Evolutionary conservation across 768 basidiomycete genomes (phyloP).

Genomic region (Hemileccinum rubropunctum): DNA sequence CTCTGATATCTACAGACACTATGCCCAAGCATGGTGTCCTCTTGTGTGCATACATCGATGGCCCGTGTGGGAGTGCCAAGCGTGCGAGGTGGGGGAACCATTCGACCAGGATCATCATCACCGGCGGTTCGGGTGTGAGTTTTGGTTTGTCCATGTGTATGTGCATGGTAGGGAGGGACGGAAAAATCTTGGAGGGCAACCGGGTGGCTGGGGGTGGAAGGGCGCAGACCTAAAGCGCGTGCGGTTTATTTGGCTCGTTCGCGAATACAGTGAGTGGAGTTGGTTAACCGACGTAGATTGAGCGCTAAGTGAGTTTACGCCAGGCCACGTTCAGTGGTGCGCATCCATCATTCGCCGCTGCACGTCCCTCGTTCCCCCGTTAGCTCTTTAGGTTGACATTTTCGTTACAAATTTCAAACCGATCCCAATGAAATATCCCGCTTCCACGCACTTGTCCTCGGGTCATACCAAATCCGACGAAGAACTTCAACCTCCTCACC

Average conservation of each 20-base stretch:
- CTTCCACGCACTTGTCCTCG: conserved; percentile 3
- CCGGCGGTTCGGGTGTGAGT: conserved; percentile 74
- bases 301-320: not conserved
- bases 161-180: conserved; percentile 55
- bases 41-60: conserved; percentile 58
- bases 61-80: conserved; percentile 65
- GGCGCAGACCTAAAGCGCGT: conserved; percentile 49
- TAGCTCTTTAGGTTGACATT: conserved; percentile 61
- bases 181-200: conserved; percentile 44
- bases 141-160: conserved; percentile 63
- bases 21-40: conserved; percentile 48
- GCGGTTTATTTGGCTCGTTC: conserved; percentile 73
- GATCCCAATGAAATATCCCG: conserved; percentile 10
- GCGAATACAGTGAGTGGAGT: conserved; percentile 62
- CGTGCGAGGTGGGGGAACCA: conserved; percentile 58
- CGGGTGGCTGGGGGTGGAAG: conserved; percentile 42
- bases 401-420: conserved; percentile 64
- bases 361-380: conserved; percentile 47
- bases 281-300: not conserved
- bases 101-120: conserved; percentile 59
- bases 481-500: conserved; percentile 37
- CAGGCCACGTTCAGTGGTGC: conserved; percentile 78
- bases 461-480: conserved; percentile 10
- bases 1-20: not conserved
- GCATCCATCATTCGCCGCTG: conserved; percentile 62